Percentiles rank a stretch among this genome's conserved stretches.
Conservation (phyloP, 441 rosid species). For the Populus hybrid region DNA sequence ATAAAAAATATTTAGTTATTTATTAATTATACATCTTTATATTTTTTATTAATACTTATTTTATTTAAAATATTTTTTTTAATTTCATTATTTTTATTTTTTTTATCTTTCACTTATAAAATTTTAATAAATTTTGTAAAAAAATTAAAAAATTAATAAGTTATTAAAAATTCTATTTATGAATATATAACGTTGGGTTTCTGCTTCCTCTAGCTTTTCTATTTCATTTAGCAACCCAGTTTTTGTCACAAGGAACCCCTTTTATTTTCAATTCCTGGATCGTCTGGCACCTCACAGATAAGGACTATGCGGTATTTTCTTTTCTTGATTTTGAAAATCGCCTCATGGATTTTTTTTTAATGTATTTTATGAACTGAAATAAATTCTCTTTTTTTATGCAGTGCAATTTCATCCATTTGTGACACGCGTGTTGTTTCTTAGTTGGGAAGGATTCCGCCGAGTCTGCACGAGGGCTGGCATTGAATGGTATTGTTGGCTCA, state of each 20-base stretch:
- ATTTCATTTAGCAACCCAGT: slow-evolving; percentile 60
- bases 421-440: slow-evolving; percentile 80
- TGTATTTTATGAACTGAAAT: background rate
- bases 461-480: slow-evolving; percentile 85
- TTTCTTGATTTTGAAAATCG: background rate
- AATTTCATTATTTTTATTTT: no score
- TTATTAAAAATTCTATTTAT: background rate
- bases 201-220: no score
- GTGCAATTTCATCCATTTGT: slow-evolving; percentile 91
- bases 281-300: slow-evolving; percentile 74
- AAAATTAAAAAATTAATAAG: background rate
- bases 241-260: slow-evolving; percentile 84
- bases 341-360: background rate
- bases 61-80: no score
- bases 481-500: slow-evolving; percentile 37
- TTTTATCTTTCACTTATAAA: background rate
- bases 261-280: slow-evolving; percentile 89
- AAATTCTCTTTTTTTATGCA: slow-evolving; percentile 33
- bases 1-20: no score
- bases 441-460: slow-evolving; percentile 93
- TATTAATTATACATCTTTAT: no score
- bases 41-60: no score
- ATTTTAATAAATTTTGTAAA: background rate
- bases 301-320: slow-evolving; percentile 76
- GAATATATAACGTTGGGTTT: background rate